Conservation (phyloP, 139 green algal genomes). For the Tetraselmis chui region DNA sequence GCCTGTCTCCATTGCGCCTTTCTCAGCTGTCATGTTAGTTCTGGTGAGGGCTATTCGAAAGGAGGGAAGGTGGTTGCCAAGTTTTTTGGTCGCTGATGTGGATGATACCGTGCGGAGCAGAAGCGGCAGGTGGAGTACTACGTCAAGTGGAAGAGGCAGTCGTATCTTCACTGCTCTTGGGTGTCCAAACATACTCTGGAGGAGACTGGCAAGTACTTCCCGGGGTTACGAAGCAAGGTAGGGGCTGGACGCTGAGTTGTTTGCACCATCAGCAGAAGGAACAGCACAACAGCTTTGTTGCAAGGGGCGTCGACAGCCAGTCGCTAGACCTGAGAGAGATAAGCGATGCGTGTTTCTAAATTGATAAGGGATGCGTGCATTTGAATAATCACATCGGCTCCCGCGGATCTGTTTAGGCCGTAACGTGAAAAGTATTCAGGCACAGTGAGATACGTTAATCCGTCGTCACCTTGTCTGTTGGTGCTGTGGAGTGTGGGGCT, state of each 20-base stretch:
- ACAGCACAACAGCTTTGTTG: background rate
- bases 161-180: conserved; percentile 57
- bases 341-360: no score
- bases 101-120: background rate
- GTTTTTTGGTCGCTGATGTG: background rate
- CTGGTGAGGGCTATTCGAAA: no score
- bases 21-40: no score
- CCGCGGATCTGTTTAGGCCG: no score
- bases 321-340: background rate
- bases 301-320: background rate
- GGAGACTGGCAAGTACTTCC: conserved; percentile 15
- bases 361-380: no score
- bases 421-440: no score
- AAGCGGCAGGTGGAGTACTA: conserved; percentile 27
- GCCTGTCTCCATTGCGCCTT: background rate
- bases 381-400: no score
- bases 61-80: no score
- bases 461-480: no score
- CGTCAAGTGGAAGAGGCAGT: conserved; percentile 55
- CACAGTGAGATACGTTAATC: background rate
- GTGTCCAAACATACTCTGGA: conserved; percentile 28
- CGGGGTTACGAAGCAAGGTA: conserved; percentile 8
- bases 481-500: background rate
- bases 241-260: background rate
- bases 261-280: background rate